A percentile compares a stretch with the other conserved stretches of the same genome.
Evolutionary conservation across 805 yeast species (phyloP).

Genomic region (Yarrowia sp.): DNA sequence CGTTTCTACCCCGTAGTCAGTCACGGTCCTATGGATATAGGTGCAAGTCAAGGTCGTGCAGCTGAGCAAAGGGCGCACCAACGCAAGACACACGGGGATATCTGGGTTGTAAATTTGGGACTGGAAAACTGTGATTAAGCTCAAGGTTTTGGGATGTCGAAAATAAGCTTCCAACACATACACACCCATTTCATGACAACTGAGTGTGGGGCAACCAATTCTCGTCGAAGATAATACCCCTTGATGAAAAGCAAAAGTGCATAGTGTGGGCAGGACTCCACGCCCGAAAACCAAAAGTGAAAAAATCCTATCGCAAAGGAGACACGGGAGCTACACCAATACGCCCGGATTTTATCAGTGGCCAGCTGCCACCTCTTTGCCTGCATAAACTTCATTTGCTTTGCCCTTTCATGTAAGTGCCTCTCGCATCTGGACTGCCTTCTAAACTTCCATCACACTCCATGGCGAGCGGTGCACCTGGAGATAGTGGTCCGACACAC

Average conservation of each 20-base stretch:
- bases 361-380: conserved; percentile 4
- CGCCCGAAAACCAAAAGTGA: neutral
- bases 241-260: neutral
- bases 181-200: conserved; percentile 23
- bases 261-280: too few relatives aligned
- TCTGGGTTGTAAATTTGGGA: conserved; percentile 36
- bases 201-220: conserved; percentile 16
- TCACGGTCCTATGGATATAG: neutral
- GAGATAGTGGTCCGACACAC: conserved; percentile 24
- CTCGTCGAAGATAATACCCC: conserved; percentile 15
- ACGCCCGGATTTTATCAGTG: too few relatives aligned
- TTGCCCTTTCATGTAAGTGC: conserved; percentile 29
- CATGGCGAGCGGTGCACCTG: conserved; percentile 20
- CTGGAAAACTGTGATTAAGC: conserved; percentile 28
- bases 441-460: conserved; percentile 38
- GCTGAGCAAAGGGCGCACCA: conserved; percentile 36
- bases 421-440: conserved; percentile 36
- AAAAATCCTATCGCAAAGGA: neutral
- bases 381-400: conserved; percentile 33
- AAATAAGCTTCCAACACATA: conserved; percentile 1
- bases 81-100: conserved; percentile 32
- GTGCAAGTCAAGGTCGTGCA: conserved; percentile 27
- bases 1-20: conserved; percentile 4
- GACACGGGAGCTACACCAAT: too few relatives aligned
- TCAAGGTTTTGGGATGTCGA: conserved; percentile 25